Evolutionary conservation across 768 basidiomycete genomes (phyloP), one percentile per base, ranked within the genome.

Genomic region (Lactarius hengduanensis): DNA sequence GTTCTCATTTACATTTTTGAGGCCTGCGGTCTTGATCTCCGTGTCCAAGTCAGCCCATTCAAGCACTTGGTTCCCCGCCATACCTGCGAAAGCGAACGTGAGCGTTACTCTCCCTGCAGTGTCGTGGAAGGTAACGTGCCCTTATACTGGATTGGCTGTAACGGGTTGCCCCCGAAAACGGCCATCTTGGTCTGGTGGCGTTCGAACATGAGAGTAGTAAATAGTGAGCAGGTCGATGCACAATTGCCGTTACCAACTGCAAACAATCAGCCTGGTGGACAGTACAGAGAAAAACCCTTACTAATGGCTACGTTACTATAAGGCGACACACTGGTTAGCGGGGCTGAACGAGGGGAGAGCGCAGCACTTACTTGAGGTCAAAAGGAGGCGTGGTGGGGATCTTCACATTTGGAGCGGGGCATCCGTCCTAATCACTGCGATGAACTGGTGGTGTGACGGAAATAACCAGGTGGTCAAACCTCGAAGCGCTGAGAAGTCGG

Each of bases 201-300:
- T 69, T 86, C 85, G 40, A 77, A 75, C 84, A 86, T 84, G 56
- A 84, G 61, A 0, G 84, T 85, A 45, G 77, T 80, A 70, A 86
- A 86, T 77, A 83, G 79, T 0, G 85, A 80, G 62, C 85, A 86
- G 1, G 85, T 84, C 5, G 83, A 84, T 16, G 83, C 84, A 61
- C 84, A 86, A 11, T 32, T 43, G 26, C 68, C 70, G 40, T 66
- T 71, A 22, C 64, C 57, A 36, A 69, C 70, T 69, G 43, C 34
- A 56, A 41, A 56, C 32, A 26, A 22, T 2, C 4, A 16, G 1
- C 18, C 50, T 3, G 20, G 16, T 11, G 26, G 2, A 20, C 13
- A 36, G 53, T 36, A 22, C 7, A 54, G 22, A 34, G 30, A 26
- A 32, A 56, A 0, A 0, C 22, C n/a, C 57, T 41, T 43, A 70